phyloP scores from a whole-genome alignment of 1,139 yeast genomes.

The Geotrichum candidum region DNA sequence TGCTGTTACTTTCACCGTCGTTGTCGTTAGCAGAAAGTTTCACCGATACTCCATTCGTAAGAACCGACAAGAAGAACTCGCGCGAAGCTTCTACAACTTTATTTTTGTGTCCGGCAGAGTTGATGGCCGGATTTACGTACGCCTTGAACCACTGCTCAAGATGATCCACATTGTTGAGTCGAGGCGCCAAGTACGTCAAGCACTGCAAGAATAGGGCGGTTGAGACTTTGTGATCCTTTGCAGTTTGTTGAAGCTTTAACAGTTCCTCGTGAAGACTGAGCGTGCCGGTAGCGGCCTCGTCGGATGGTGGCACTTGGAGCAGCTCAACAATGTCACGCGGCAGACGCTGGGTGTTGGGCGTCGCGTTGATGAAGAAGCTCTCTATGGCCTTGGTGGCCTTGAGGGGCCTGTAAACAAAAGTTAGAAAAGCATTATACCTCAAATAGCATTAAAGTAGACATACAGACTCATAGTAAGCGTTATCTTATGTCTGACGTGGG shows the following conservation, averaged over 20 bases:
- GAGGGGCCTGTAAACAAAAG: constrained; percentile 17
- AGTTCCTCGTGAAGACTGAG: constrained; percentile 45
- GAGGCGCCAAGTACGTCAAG: constrained; percentile 38
- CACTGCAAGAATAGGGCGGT: constrained; percentile 43
- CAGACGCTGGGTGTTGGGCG: neutral
- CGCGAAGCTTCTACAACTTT: constrained; percentile 41
- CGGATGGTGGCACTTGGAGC: neutral
- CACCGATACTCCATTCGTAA: constrained; percentile 28
- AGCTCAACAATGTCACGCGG: neutral
- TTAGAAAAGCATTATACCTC: neutral
- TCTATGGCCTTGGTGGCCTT: constrained; percentile 20
- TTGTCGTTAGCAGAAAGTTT: constrained; percentile 21
- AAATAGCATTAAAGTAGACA: neutral
- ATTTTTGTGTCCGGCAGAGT: constrained; percentile 49
- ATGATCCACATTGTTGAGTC: constrained; percentile 40
- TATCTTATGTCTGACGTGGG: neutral
- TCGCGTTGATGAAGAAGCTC: constrained; percentile 13
- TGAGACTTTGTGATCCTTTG: constrained; percentile 33
- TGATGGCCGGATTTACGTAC: constrained; percentile 51
- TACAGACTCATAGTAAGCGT: neutral
- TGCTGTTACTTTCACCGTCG: constrained; percentile 25
- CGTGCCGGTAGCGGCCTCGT: neutral
- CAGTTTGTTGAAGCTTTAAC: constrained; percentile 40
- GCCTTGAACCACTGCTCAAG: constrained; percentile 48
- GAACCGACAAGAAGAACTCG: constrained; percentile 39